Evolutionary conservation across 2,329 filamentous ascomycete genomes (phyloP), one percentile per base, ranked within the genome.

Genomic region (Chrysosporium keratinophilum): DNA sequence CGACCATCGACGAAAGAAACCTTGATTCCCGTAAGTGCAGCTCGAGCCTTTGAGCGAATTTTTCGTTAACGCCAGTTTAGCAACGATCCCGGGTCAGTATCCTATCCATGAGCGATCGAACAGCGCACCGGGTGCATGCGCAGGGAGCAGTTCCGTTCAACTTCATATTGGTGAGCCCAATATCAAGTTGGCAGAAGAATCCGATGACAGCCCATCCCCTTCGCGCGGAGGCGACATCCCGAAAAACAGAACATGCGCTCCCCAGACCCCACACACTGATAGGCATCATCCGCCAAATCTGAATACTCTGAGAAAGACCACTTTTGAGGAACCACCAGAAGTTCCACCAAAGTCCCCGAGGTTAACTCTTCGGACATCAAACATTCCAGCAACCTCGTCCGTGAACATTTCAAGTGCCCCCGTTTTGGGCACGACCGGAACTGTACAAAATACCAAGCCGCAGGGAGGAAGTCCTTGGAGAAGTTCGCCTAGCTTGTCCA

Each of bases 311-410:
- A 44, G 35, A 12, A 28, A 11, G 19, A 28, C 35, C 17, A 19
- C 41, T 14, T 15, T 34, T 40, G 60, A 61, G 15, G 54, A 55
- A 15, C 59, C 56, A 20, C 61, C 61, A n/a, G 58, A 58, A 44
- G 63, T 65, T 31, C 63, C 63, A 14, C 63, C 63, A 19, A 65
- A 65, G 49, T 64, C 62, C 10, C 63, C 63, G 12, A 56, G 63
- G 34, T 47, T 60, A 19, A 54, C 50, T 34, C 43, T 55, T 23
- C 54, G 57, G 28, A 57, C 51, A 34, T 43, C 60, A 19, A 44
- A 56, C n/a, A 51, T 42, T 17, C 52, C 50, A 37, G n/a, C 37
- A 11, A 40, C 39, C 43, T 49, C 47, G 20, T 53, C 53, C 31
- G 54, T 50, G 46, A 45, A 52, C 17, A 39, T 41, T 15, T 44